phyloP scores from a whole-genome alignment of 148 eudicot genomes.

The Fagopyrum homotropicum region DNA sequence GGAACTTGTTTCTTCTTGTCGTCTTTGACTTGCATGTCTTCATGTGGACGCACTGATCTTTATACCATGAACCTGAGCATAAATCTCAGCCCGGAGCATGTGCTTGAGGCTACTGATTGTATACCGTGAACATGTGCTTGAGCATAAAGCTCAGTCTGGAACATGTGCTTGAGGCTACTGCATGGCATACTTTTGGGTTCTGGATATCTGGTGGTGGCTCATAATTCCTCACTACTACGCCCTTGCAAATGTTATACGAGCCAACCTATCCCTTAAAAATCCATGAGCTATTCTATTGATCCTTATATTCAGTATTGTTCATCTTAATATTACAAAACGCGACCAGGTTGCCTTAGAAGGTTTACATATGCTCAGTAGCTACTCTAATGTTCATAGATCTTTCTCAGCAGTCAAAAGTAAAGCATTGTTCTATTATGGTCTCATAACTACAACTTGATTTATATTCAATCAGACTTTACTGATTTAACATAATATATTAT shows the following conservation, averaged over 20 bases:
- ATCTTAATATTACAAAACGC: not conserved
- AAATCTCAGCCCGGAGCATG: too few relatives aligned
- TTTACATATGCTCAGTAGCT: not conserved
- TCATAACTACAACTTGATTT: not conserved
- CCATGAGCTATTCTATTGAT: not conserved
- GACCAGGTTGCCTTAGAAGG: not conserved
- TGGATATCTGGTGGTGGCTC: too few relatives aligned
- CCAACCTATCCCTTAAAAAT: not conserved
- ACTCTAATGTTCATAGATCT: not conserved
- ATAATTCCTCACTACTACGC: not conserved
- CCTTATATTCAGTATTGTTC: not conserved
- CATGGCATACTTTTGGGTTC: too few relatives aligned
- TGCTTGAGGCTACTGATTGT: too few relatives aligned
- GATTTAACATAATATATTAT: not conserved
- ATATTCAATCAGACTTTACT: not conserved
- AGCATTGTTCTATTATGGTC: not conserved
- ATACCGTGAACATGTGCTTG: too few relatives aligned
- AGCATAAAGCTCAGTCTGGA: too few relatives aligned
- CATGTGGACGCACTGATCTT: too few relatives aligned
- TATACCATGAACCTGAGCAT: too few relatives aligned
- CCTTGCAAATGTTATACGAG: not conserved
- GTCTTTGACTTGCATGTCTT: too few relatives aligned
- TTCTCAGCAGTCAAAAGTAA: not conserved
- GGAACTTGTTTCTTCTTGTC: too few relatives aligned
- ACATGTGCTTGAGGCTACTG: too few relatives aligned